Conservation (phyloP, 2,329 filamentous ascomycete genomes). For the Tolypocladium cylindrosporum region DNA sequence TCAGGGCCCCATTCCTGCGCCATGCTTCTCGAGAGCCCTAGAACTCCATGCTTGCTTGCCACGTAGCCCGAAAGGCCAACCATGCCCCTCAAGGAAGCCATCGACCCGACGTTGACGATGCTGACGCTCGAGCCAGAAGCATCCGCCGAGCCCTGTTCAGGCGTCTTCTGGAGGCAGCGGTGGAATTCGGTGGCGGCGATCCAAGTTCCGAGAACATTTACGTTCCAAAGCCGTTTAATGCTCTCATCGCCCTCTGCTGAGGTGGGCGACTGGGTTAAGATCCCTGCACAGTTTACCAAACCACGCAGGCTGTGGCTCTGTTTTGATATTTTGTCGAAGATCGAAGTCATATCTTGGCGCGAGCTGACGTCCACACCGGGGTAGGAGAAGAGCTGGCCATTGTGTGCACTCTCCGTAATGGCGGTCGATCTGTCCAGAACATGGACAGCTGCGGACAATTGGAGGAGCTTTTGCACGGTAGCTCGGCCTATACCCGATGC, state of each 20-base stretch:
- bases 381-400: neutral
- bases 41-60: slow-evolving; percentile 1
- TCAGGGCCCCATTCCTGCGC: slow-evolving; percentile 8
- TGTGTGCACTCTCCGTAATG: neutral
- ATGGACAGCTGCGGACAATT: slow-evolving; percentile 1
- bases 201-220: slow-evolving; percentile 2
- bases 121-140: neutral
- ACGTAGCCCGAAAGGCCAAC: neutral
- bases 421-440: neutral
- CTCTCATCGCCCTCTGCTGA: neutral
- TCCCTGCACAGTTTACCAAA: slow-evolving; percentile 1
- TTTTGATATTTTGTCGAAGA: neutral
- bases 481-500: slow-evolving; percentile 1
- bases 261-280: neutral
- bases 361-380: neutral
- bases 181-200: slow-evolving; percentile 2
- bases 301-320: neutral
- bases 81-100: neutral
- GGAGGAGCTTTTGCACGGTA: slow-evolving; percentile 1
- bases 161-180: neutral
- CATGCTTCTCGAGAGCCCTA: slow-evolving; percentile 1
- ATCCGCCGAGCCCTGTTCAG: neutral
- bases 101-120: slow-evolving; percentile 2
- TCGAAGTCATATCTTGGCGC: neutral
- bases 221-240: neutral